Base-by-base conservation (phyloP, 805 yeast species). In the Starmerella sp. region DNA sequence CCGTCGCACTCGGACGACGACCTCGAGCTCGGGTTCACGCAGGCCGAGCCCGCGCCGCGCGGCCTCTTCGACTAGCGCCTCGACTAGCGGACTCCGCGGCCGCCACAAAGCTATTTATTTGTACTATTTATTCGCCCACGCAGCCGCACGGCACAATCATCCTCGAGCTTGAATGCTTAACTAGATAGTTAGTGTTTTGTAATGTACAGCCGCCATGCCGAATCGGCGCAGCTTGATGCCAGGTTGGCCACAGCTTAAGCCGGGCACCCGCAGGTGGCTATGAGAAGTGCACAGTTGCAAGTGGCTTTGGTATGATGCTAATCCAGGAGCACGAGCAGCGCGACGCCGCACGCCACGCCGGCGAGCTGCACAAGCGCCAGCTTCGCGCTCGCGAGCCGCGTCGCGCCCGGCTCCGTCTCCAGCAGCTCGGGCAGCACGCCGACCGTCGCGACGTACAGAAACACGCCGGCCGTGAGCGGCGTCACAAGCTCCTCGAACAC, bases 391-490 rank as follows among this genome's bases (percentile, higher is more conserved):
- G 7, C 56, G 51, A 60, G 75, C 1, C 6, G 69, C 44, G 44
- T 54, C 51, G 7, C 53, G 66, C 6, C 66, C 67, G 32, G 32
- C 35, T 55, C 53, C 3, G 76, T 60, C 62, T 77, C 82, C 46
- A 84, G 67, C 28, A 84, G 66, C 63, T 84, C 88, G 1, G 93
- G 91, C 39, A 84, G 78, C n/a, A 84, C 84, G 46, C 86, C 84
- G 28, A 83, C 82, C 0, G 84, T 76, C 7, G 86, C 86, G 58
- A 84, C 82, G 65, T 84, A 84, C 29, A 84, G 66, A 63, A 84
- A 81, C 6, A 86, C 86, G 58, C 91, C 93, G 1, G 89, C 85
- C 0, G 89, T 82, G 64, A 84, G 77, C 14, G 91, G 89, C 47
- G 83, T 68, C 13, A 83, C 75, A 53, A 77, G 65, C 57, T 80